Evolutionary conservation across 2,329 filamentous ascomycete species (phyloP).

Genomic region (Blastomyces emzantsi): DNA sequence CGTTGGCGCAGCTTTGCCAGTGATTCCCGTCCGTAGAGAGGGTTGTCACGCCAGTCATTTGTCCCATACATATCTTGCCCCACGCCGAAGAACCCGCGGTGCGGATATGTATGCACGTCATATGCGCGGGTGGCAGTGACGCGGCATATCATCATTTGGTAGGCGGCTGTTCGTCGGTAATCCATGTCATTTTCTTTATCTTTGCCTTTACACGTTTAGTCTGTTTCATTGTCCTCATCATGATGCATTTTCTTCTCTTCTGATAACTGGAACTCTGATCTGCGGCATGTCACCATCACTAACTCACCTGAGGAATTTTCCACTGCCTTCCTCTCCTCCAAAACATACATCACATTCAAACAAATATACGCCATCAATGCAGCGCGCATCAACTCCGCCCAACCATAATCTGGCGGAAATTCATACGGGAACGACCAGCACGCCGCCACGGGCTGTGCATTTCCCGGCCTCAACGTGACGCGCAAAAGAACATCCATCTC

Average conservation of each 20-base stretch:
- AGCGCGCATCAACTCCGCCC: neutral
- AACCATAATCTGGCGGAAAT: neutral
- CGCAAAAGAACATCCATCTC: neutral
- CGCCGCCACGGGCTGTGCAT: neutral
- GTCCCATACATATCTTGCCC: neutral
- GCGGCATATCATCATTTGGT: neutral
- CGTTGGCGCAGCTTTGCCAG: neutral
- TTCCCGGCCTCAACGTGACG: neutral
- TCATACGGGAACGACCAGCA: constrained; percentile 1
- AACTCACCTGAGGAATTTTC: neutral
- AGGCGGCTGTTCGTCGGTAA: neutral
- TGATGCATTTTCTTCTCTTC: neutral
- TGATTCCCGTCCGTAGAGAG: neutral
- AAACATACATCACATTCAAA: neutral
- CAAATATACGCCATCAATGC: constrained; percentile 1
- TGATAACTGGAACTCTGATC: neutral
- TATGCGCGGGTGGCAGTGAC: neutral
- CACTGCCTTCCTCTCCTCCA: neutral
- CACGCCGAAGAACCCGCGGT: neutral
- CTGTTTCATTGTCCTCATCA: neutral
- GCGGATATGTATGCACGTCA: neutral
- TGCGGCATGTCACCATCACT: no score
- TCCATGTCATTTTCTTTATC: neutral
- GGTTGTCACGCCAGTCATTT: neutral
- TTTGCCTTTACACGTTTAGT: neutral